Evolutionary conservation across 2,329 filamentous ascomycete genomes (phyloP), one percentile per base, ranked within the genome.

Genomic region (Verticillium klebahnii): DNA sequence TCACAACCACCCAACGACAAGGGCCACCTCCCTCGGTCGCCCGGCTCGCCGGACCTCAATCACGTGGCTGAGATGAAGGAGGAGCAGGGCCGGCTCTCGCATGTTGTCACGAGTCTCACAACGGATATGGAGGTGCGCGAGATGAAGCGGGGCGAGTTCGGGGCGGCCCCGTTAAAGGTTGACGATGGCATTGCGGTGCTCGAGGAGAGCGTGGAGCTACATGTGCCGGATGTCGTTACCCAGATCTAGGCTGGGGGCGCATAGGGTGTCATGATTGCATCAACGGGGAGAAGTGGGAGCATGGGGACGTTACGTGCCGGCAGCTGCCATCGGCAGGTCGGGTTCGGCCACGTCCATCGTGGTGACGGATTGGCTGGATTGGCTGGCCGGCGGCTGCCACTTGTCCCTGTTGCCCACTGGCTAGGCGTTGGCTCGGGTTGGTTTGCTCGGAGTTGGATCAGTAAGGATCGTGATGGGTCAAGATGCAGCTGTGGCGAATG

Each of bases 111-210:
- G 4, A 40, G 12, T 7, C 12, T 17, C 14, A 39, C 60, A 14
- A 69, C 65, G 3, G 56, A 60, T 59, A 72, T 75, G 71, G 73
- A 75, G 65, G 63, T 69, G 39, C 66, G 70, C 14, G 74, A 77
- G 58, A 63, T 71, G 15, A 60, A 66, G 31, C 69, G 72, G 45
- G 71, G 71, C 2, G 63, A 61, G 15, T 77, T 77, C 63, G 73
- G 74, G 5, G 71, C 74, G 39, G 74, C 78, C 29, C 75, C 77
- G 50, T 69, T 84, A 2, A 77, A 80, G 34, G 80, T 85, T 1
- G 74, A 77, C 4, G 77, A 80, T 17, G 85, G 84, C 2, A 75
- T 87, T 5, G 83, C 84, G 1, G 69, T 88, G 31, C 80, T 81
- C 3, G 84, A 88, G 68, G 84, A 86, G 69, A 82, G 79, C 54